Percentiles rank a stretch among this genome's conserved stretches.
Evolutionary conservation across 768 basidiomycete genomes (phyloP).

Genomic region (Amanita thiersii): DNA sequence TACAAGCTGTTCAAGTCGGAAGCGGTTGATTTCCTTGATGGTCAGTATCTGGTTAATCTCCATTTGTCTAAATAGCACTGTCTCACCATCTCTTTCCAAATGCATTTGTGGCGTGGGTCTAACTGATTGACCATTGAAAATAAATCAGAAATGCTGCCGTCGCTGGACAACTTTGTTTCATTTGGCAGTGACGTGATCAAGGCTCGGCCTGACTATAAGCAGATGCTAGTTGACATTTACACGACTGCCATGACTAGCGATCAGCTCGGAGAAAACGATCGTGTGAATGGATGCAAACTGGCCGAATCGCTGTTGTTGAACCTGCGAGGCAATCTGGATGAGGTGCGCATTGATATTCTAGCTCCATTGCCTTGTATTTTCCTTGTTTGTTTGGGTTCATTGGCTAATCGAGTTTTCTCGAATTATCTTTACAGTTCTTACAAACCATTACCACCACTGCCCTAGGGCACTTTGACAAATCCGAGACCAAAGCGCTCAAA

Average conservation of each 20-base stretch:
- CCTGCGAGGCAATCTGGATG: conserved; percentile 68
- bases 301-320: conserved; percentile 79
- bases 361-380: background rate
- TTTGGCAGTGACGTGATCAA: conserved; percentile 76
- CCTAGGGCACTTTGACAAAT: conserved; percentile 48
- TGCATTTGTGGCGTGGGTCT: too few species aligned
- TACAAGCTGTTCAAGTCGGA: conserved; percentile 79
- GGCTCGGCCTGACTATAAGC: conserved; percentile 62
- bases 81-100: too few species aligned
- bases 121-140: background rate
- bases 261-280: conserved; percentile 77
- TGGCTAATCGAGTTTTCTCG: background rate
- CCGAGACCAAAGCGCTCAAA: conserved; percentile 54
- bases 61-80: too few species aligned
- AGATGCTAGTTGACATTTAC: conserved; percentile 81
- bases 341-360: conserved; percentile 42
- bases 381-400: background rate
- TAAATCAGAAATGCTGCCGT: conserved; percentile 72
- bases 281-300: conserved; percentile 77
- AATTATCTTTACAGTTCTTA: conserved; percentile 37
- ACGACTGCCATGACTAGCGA: conserved; percentile 59
- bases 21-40: conserved; percentile 82
- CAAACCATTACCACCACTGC: conserved; percentile 59
- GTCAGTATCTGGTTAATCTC: too few species aligned
- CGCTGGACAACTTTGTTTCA: conserved; percentile 83